phyloP scores from a whole-genome alignment of 345 rosid species.

The Hirschfeldia incana region DNA sequence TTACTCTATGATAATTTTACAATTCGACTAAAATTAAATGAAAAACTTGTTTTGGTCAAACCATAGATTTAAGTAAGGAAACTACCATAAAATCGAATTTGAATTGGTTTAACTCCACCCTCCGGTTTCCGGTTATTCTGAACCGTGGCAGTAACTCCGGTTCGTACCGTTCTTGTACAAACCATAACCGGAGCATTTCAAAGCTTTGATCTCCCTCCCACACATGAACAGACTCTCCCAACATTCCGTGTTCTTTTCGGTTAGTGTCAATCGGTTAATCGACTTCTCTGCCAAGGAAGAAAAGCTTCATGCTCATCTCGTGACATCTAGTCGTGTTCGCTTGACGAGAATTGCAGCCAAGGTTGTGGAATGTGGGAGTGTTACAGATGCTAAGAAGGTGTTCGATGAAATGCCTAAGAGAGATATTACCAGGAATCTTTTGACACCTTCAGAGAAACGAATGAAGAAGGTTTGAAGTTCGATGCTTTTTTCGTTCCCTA shows the following conservation, averaged over 20 bases:
- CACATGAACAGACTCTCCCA: constrained; percentile 19
- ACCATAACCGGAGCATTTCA: background rate
- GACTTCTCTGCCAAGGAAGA: constrained; percentile 44
- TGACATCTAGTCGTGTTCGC: constrained; percentile 45
- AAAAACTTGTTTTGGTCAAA: too few relatives aligned
- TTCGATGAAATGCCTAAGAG: constrained; percentile 66
- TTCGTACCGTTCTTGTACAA: background rate
- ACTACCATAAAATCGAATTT: background rate
- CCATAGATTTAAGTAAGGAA: too few relatives aligned
- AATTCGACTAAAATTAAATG: too few relatives aligned
- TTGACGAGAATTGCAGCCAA: constrained; percentile 49
- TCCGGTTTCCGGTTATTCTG: background rate
- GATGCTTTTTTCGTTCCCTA: constrained; percentile 62
- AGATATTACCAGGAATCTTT: constrained; percentile 51
- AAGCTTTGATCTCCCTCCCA: constrained; percentile 10
- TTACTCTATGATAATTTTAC: too few relatives aligned
- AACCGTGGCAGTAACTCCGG: background rate
- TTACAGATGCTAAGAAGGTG: constrained; percentile 54
- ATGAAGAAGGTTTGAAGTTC: constrained; percentile 41
- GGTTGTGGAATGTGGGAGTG: constrained; percentile 47
- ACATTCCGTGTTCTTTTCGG: constrained; percentile 40
- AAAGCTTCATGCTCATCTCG: constrained; percentile 56
- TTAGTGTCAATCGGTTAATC: constrained; percentile 42
- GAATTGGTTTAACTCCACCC: background rate
- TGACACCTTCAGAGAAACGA: constrained; percentile 52